Evolutionary conservation across 768 basidiomycete genomes (phyloP), one percentile per base, ranked within the genome.

Genomic region (Podaxis carcinomalis): DNA sequence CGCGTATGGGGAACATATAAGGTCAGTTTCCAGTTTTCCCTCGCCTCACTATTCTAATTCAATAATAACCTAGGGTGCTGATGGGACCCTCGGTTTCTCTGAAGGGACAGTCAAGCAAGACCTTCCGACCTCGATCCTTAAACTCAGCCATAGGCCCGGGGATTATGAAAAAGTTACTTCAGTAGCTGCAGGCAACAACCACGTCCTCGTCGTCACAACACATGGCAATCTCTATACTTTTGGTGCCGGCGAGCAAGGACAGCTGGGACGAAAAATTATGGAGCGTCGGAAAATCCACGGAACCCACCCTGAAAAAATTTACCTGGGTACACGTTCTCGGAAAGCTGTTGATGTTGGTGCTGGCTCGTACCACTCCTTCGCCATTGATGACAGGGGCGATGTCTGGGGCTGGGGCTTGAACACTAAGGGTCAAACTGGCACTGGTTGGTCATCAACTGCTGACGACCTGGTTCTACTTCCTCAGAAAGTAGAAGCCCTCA

Each of bases 371-470:
- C 90, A 92, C 68, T 95, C 93, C 0, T 98, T 97, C 68, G 95
- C 95, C 2, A 86, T 98, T 59, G 89, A 94, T 70, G 83, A 89
- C 56, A 75, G 79, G 5, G 95, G 93, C 28, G 84, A 82, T 52
- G 90, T 96, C 7, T 98, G 89, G 87, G 93, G 86, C 11, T 98
- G 96, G 96, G 96, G 96, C n/a, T 78, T 95, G 62, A 97, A 98
- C 73, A 92, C 78, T 73, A 90, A 82, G 88, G 95, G 89, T 28
- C 91, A 93, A 73, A 85, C 84, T 1, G 91, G 90, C 35, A 87
- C 89, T 0, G 82, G 81, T 4, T 78, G 73, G 62, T 68, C 69
- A 10, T 74, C 79, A 7, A 65, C 72, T 13, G 81, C 81, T 50
- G 80, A 82, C 62, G 67, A 74, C 51, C 77, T 87, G 57, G 82